Evolutionary conservation across 306 rosid genomes (phyloP), one percentile per base, ranked within the genome.

Genomic region (Macrotyloma uniflorum): DNA sequence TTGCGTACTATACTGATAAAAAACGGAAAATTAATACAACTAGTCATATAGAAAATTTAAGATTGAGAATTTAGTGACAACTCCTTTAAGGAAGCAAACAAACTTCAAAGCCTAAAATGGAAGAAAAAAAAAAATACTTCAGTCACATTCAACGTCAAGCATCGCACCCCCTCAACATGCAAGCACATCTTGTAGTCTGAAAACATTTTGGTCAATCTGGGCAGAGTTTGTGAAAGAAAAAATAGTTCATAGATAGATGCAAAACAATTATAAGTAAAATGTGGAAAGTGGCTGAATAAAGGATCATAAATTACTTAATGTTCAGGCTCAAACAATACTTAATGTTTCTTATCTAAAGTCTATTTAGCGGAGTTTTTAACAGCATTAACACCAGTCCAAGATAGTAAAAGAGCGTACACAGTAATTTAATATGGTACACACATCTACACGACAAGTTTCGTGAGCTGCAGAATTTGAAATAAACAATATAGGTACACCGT

Each of bases 361-460:
- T 83, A 75, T 72, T 75, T 72, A 64, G 51, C 70, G 64, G 67
- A 82, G 80, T 76, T 75, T 80, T 85, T 70, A 65, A 36, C 72
- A 72, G 82, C 84, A 82, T 81, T 77, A 77, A 58, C 82, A 80
- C 65, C 69, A 79, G 80, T 82, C 83, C 79, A 78, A 79, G 80
- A 79, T 36, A 83, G 87, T 74, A 70, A 70, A 85, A 35, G 83
- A 82, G 82, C 70, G 80, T 73, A 77, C 50, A 58, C 45, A 79
- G 83, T 81, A 82, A 81, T 81, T 83, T 79, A 85, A 87, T 84
- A 85, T 82, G 57, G 82, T 84, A 90, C 93, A 88, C 88, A 88
- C 90, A 81, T 76, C 85, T 80, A 86, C 90, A 86, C 82, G 79
- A 83, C 26, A 80, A 88, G 95, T 88, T 87, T 84, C 86, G 83